Conservation (phyloP, 345 rosid species). For the Carallia brachiata region DNA sequence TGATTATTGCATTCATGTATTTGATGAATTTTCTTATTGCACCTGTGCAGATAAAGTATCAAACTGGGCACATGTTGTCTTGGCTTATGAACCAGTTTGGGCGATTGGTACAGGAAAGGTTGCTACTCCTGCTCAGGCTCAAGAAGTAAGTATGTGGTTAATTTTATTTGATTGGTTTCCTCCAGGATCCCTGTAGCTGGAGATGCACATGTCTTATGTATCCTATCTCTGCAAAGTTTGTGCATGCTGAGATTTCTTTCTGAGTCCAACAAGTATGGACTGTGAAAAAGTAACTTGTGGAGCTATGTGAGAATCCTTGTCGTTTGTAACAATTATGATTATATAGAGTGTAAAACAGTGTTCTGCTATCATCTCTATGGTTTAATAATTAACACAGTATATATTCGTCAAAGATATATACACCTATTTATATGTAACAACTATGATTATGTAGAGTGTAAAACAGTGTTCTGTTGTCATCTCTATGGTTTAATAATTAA, state of each 20-base stretch:
- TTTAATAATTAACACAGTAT: no score
- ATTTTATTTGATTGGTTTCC: not conserved
- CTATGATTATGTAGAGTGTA: no score
- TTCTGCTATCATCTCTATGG: no score
- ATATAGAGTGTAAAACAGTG: no score
- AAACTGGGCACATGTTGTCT: slow-evolving; percentile 55
- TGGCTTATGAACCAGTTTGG: slow-evolving; percentile 86
- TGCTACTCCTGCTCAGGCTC: slow-evolving; percentile 77
- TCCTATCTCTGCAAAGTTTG: not conserved
- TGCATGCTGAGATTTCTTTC: not conserved
- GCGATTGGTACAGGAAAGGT: slow-evolving; percentile 86
- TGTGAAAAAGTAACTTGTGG: not conserved
- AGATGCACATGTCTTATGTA: not conserved
- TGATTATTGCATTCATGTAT: no score
- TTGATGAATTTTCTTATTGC: no score
- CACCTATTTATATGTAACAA: no score
- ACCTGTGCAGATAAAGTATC: slow-evolving; percentile 45
- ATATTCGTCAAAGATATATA: no score
- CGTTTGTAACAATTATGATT: no score
- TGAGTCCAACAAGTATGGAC: not conserved
- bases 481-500: no score
- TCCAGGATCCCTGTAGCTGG: not conserved
- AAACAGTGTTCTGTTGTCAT: no score
- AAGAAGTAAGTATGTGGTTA: slow-evolving; percentile 44
- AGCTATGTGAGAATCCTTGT: not conserved